These are phyloP conservation scores for Colletotrichum destructivum DNA, from an alignment of 2,329 filamentous ascomycete genomes.

Conservation along the genomic window DNA sequence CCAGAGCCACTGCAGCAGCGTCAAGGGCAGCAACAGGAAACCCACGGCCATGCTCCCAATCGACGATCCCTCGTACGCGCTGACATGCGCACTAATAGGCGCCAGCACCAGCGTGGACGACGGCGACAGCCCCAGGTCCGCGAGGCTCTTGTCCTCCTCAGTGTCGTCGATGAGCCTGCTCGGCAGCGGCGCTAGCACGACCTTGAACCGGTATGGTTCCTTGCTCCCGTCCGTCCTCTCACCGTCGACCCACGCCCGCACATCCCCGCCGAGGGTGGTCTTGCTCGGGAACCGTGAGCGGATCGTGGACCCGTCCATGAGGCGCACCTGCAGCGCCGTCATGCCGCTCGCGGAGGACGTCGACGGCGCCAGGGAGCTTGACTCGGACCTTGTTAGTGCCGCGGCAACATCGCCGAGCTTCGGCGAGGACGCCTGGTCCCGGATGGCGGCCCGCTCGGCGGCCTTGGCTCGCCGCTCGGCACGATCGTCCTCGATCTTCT, in stretches of 20 bases:
- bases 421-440: slow-evolving; percentile 47
- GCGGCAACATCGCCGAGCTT: slow-evolving; percentile 50
- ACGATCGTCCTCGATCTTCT: slow-evolving; percentile 84
- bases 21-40: slow-evolving; percentile 34
- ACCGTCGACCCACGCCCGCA: slow-evolving; percentile 84
- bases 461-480: slow-evolving; percentile 73
- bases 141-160: slow-evolving; percentile 80
- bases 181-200: slow-evolving; percentile 84
- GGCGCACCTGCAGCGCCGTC: slow-evolving; percentile 79
- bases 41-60: slow-evolving; percentile 39
- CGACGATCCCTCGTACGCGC: slow-evolving; percentile 56
- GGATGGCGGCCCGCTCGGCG: slow-evolving; percentile 63
- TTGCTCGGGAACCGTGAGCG: slow-evolving; percentile 77
- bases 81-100: slow-evolving; percentile 69
- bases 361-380: slow-evolving; percentile 51
- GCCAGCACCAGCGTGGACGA: slow-evolving; percentile 88
- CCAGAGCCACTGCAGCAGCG: slow-evolving; percentile 55
- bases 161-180: slow-evolving; percentile 80
- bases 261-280: slow-evolving; percentile 73
- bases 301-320: slow-evolving; percentile 88
- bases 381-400: slow-evolving; percentile 50
- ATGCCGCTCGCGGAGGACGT: slow-evolving; percentile 46
- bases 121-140: slow-evolving; percentile 80
- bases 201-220: slow-evolving; percentile 85
- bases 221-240: slow-evolving; percentile 67